These are phyloP conservation scores for Fusarium coicis DNA, from an alignment of 2,329 filamentous ascomycete genomes.

Conservation along the genomic window DNA sequence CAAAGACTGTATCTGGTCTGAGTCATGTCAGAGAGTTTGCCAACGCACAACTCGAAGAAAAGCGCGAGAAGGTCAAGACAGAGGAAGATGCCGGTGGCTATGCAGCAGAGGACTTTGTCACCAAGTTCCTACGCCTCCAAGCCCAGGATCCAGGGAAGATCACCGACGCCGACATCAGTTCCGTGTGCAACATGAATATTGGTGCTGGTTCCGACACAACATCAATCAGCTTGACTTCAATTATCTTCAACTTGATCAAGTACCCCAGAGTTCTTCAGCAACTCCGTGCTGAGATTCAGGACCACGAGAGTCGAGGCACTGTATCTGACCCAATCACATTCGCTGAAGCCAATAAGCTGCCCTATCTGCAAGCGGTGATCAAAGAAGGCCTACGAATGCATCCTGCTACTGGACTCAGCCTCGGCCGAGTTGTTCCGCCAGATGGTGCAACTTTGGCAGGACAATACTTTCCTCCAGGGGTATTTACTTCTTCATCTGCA, in stretches of 20 bases:
- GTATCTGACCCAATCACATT: background rate
- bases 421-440: background rate
- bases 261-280: background rate
- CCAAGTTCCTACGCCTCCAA: background rate
- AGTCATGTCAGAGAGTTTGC: background rate
- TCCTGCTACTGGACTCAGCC: background rate
- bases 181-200: background rate
- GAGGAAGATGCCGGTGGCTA: fast-evolving
- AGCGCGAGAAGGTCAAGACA: background rate
- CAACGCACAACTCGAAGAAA: fast-evolving
- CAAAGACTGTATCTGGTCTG: background rate
- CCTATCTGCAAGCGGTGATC: background rate
- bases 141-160: fast-evolving
- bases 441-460: background rate
- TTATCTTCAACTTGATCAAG: background rate
- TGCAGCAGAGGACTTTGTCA: background rate
- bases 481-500: background rate
- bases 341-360: background rate
- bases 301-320: fast-evolving
- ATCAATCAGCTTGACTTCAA: background rate
- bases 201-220: background rate
- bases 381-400: background rate
- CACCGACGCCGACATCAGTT: background rate
- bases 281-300: fast-evolving
- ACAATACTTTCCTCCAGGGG: background rate